Evolutionary conservation across 2,329 filamentous ascomycete species (phyloP).

Genomic region (Didymella lethalis): DNA sequence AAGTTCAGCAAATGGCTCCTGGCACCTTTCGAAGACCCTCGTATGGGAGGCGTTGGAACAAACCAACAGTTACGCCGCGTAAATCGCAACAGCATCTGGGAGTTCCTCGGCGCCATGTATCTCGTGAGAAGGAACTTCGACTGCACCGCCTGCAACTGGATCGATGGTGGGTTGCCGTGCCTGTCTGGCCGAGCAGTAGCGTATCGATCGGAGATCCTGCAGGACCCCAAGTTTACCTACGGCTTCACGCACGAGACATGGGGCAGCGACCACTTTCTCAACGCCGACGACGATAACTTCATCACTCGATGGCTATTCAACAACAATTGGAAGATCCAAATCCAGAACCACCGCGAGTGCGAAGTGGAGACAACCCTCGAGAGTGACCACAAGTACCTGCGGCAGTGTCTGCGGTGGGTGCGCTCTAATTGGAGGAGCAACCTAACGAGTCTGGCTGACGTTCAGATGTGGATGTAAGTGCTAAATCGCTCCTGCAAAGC

Average conservation of each 20-base stretch:
- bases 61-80: conserved; percentile 84
- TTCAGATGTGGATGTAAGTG: conserved; percentile 84
- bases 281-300: conserved; percentile 98
- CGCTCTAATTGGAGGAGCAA: conserved; percentile 98
- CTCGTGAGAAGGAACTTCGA: conserved; percentile 95
- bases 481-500: conserved; percentile 27
- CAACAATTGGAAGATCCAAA: conserved; percentile 91
- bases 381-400: conserved; percentile 85
- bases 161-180: conserved; percentile 95
- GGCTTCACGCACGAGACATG: conserved; percentile 88
- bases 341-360: conserved; percentile 91
- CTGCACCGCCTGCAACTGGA: conserved; percentile 92
- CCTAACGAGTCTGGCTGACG: conserved; percentile 85
- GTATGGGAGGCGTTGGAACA: conserved; percentile 89
- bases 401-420: conserved; percentile 93
- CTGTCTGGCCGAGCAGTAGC: conserved; percentile 94
- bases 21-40: conserved; percentile 84
- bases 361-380: conserved; percentile 88
- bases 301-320: conserved; percentile 95
- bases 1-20: conserved; percentile 91
- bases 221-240: conserved; percentile 83
- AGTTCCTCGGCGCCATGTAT: conserved; percentile 90
- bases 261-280: conserved; percentile 77
- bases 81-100: conserved; percentile 72
- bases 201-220: conserved; percentile 87